Evolutionary conservation across 2,329 filamentous ascomycete species (phyloP).

Genomic region (Juglanconis oblonga): DNA sequence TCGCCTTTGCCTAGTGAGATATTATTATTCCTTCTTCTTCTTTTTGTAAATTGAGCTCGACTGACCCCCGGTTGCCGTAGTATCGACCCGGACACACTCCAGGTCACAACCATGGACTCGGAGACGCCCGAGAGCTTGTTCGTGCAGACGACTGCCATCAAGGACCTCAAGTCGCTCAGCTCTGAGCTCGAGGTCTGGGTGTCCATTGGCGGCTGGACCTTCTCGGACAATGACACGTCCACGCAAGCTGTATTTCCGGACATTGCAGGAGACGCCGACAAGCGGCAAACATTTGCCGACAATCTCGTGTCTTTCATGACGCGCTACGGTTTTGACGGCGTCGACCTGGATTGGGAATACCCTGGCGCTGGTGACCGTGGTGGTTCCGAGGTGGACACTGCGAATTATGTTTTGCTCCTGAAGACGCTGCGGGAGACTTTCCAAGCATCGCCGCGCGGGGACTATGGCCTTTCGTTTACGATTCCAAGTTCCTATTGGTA

Average conservation of each 20-base stretch:
- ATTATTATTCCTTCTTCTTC: too few species aligned
- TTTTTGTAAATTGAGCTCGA: too few species aligned
- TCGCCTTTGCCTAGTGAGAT: conserved; percentile 33
- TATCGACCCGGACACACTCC: conserved; percentile 29
- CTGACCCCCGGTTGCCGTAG: too few species aligned
- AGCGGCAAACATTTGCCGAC: conserved; percentile 22
- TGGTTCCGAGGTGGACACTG: conserved; percentile 23
- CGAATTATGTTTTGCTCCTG: conserved; percentile 24
- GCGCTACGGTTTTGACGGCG: conserved; percentile 27
- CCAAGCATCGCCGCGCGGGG: neutral
- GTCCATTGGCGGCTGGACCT: conserved; percentile 37
- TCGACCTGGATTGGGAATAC: conserved; percentile 30
- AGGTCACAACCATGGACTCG: conserved; percentile 17
- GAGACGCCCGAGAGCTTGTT: conserved; percentile 22
- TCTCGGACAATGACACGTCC: conserved; percentile 27
- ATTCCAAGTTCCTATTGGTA: conserved; percentile 21
- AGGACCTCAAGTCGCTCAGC: conserved; percentile 23
- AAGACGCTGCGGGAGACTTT: conserved; percentile 19
- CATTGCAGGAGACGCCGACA: conserved; percentile 19
- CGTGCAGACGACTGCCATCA: conserved; percentile 29
- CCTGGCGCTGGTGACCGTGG: conserved; percentile 28
- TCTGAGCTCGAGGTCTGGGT: conserved; percentile 34
- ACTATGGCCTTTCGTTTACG: conserved; percentile 13
- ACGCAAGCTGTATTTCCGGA: conserved; percentile 25
- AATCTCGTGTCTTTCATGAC: conserved; percentile 23